Base-by-base conservation (phyloP, 495 filamentous ascomycete species). In the Annulohypoxylon bovei region DNA sequence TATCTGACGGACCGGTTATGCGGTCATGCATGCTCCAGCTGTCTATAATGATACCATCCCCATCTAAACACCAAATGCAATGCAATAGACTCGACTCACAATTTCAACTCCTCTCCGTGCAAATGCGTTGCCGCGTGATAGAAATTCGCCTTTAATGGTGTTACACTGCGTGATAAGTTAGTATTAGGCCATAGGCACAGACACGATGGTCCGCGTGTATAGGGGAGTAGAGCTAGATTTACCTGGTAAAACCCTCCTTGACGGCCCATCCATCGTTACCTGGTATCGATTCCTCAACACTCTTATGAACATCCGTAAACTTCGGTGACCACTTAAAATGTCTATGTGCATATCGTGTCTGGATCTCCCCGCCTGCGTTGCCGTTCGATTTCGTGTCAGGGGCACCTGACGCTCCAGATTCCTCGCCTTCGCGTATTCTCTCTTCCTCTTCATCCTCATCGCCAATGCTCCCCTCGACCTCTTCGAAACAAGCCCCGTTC, bases 221-320 rank as follows among this genome's bases (percentile, higher is more conserved):
- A 67, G 27, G 7, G 46, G 44, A n/a, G 46, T 12, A 7, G 47
- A 33, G 42, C 18, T 7, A 40, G 55, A 84, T 84, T 72, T 79
- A 96, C 93, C 94, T 97, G 4, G 94, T 93, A 81, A 91, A 90
- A 42, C 93, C 91, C 77, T 94, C 89, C 78, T 91, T 91, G 11
- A 99, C 91, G 12, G 89, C 90, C 95, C 95, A 98, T 35, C 95
- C 95, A 83, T 99, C 95, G 78, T 94, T 96, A 22, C 95, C 95
- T 14, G 93, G 91, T 52, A 81, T 81, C 59, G 89, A 88, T 62
- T 92, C 87, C 68, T 95, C 90, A 25, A 97, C 93, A 56, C 90
- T 93, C 66, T 88, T 85, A 77, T 92, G 90, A 1, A 99, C 92
- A 81, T 97, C 94, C 18, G 86, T 81, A 78, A 97, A 95, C 61